phyloP scores from a whole-genome alignment of 306 rosid genomes.

The Albizia julibrissin region DNA sequence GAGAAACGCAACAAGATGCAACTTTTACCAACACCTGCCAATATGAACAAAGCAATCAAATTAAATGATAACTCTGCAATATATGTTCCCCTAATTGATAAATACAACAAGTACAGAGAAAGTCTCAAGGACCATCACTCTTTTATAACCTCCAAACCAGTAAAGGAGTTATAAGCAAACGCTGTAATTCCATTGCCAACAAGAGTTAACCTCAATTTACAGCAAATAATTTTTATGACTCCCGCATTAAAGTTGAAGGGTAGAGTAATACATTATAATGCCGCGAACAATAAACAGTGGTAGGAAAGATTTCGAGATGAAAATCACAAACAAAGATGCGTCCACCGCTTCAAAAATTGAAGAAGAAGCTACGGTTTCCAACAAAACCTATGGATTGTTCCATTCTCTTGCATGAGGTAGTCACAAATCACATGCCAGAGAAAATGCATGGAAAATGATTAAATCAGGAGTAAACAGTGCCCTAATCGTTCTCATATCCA shows the following conservation, averaged over 20 bases:
- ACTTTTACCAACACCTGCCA: conserved; percentile 96
- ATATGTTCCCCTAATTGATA: background rate
- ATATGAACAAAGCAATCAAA: conserved; percentile 36
- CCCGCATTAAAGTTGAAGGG: background rate
- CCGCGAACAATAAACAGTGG: background rate
- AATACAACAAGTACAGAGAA: background rate
- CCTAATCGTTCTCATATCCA: background rate
- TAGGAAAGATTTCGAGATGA: background rate
- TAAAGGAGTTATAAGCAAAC: background rate
- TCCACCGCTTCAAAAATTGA: background rate
- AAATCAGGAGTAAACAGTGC: background rate
- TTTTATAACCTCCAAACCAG: conserved; percentile 12
- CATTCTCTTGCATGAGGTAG: background rate
- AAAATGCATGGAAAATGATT: background rate
- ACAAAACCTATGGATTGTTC: background rate
- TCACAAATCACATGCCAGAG: background rate
- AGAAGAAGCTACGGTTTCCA: background rate
- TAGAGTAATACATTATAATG: background rate
- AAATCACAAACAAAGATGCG: background rate
- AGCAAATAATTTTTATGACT: background rate
- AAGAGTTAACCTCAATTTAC: conserved; percentile 5
- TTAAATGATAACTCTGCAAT: background rate
- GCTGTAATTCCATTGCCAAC: background rate
- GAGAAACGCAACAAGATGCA: conserved; percentile 97
- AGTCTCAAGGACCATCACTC: background rate